Conservation (phyloP, 805 yeast species). For the Spencermartinsiella europaea region DNA sequence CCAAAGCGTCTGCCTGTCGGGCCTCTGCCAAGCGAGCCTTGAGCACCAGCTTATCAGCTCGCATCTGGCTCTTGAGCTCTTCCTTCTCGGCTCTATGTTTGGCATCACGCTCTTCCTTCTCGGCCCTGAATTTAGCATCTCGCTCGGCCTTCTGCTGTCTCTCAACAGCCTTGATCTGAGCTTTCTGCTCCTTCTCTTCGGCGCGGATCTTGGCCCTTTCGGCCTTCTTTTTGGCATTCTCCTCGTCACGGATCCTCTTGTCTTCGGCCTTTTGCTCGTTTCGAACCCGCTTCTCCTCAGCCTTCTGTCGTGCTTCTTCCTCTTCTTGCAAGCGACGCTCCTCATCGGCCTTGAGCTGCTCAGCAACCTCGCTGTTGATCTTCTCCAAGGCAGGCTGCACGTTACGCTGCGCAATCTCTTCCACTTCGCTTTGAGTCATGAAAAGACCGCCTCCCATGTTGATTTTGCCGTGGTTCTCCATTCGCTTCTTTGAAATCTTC, state of each 20-base stretch:
- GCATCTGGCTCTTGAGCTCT: conserved; percentile 14
- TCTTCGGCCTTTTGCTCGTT: conserved; percentile 23
- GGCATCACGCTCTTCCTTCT: conserved; percentile 19
- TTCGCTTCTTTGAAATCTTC: conserved; percentile 54
- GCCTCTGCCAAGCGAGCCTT: conserved; percentile 23
- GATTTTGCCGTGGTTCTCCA: conserved; percentile 49
- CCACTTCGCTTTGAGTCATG: conserved; percentile 70
- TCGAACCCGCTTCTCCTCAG: conserved; percentile 15
- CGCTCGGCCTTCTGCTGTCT: conserved; percentile 24
- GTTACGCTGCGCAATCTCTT: conserved; percentile 68
- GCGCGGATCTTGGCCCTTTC: conserved; percentile 20
- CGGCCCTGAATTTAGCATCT: conserved; percentile 18
- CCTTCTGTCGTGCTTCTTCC: conserved; percentile 14
- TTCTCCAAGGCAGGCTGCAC: conserved; percentile 81
- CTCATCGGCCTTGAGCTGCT: conserved; percentile 58
- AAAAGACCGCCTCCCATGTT: conserved; percentile 85
- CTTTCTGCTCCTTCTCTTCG: conserved; percentile 21
- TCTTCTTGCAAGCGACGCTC: conserved; percentile 37
- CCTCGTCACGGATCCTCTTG: conserved; percentile 21
- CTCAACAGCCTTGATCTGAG: conserved; percentile 19
- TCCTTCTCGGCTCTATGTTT: conserved; percentile 23
- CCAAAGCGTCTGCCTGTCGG: conserved; percentile 24
- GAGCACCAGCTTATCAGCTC: conserved; percentile 16
- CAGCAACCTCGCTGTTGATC: conserved; percentile 61
- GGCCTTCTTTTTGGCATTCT: conserved; percentile 21